Base-by-base conservation (phyloP, 2,329 filamentous ascomycete species). In the Paraphaeosphaeria minitans region DNA sequence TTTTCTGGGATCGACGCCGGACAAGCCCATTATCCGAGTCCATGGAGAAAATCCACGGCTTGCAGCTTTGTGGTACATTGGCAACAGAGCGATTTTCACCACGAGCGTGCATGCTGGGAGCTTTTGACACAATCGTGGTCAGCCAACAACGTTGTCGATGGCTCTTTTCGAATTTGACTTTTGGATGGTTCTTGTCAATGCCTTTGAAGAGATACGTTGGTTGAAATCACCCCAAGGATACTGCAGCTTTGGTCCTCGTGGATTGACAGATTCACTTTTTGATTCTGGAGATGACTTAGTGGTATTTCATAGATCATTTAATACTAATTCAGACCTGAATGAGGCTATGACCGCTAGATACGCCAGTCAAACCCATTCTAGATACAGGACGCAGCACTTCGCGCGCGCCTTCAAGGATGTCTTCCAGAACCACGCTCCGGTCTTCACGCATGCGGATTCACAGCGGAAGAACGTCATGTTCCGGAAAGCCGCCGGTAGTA, bases 181-280 rank as follows among this genome's bases (percentile, higher is more conserved):
- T n/a, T n/a, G n/a, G n/a, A n/a, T n/a, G n/a, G n/a, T n/a, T n/a
- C n/a, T n/a, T n/a, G n/a, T n/a, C n/a, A n/a, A 13, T 37, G 9
- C 14, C 14, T 37, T 37, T 12, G 35, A 37, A 12, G 65, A 56
- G n/a, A 55, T 53, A 31, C 53, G 63, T 48, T 59, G 65, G 37
- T 66, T 68, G 57, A 55, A 64, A 57, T 60, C 60, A 60, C 33
- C 65, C 16, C 54, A 53, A 59, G 65, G 66, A 53, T 58, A 66
- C 52, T 53, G 64, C 57, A 64, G 61, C 61, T 45, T 55, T 64
- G 59, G 35, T 12, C 14, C 4, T 12, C 12, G 35, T 13, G 35
- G 59, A 51, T 59, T 64, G 47, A 31, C 51, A 14, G 59, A 66
- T 58, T 41, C 27, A 29, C 49, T 61, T 55, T 59, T 64, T 55